Base-by-base conservation (phyloP, 192 early-diverging fungal genomes). In the Spinellus fusiger region DNA sequence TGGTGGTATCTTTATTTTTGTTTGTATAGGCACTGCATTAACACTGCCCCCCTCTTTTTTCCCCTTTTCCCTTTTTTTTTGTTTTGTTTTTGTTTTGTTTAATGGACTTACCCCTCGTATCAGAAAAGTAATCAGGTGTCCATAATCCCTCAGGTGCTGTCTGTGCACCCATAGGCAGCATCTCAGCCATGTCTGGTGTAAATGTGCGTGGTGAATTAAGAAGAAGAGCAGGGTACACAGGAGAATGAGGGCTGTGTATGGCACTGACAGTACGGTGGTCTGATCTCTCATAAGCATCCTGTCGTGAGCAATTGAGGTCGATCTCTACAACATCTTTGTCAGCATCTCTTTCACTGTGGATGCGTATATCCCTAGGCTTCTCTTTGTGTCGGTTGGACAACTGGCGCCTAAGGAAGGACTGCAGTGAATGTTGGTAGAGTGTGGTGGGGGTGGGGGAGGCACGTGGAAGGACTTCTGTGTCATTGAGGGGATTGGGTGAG, bases 271-370 rank as follows among this genome's bases (percentile, higher is more conserved):
- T 37, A 40, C 52, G 52, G 9, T 54, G 23, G 3, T 44, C 20
- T 26, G 12, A 25, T 22, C 35, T 25, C 4, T 26, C 38, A 34
- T 5, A 46, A 38, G 37, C 16, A n/a, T 29, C 23, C 20, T 27
- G 20, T 23, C 31, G 5, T 20, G 44, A 5, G 40, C 8, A 6
- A 18, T 67, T 58, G 38, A 67, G 32, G 22, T 61, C 52, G 20
- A 67, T 59, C 44, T 67, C 65, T n/a, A 67, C 33, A 2, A 67
- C 46, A 48, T 67, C 65, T 32, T 38, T 67, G 46, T 67, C 65
- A 33, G 50, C 65, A 27, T 67, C 62, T n/a, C n/a, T n/a, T n/a
- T n/a, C n/a, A n/a, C n/a, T n/a, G n/a, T n/a, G n/a, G n/a, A n/a
- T n/a, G 22, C 53, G 20, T 2, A 26, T 12, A 25, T 40, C 26